Evolutionary conservation across 352 stramenopile genomes (phyloP), one percentile per base, ranked within the genome.

Genomic region (Globisporangium parvum): DNA sequence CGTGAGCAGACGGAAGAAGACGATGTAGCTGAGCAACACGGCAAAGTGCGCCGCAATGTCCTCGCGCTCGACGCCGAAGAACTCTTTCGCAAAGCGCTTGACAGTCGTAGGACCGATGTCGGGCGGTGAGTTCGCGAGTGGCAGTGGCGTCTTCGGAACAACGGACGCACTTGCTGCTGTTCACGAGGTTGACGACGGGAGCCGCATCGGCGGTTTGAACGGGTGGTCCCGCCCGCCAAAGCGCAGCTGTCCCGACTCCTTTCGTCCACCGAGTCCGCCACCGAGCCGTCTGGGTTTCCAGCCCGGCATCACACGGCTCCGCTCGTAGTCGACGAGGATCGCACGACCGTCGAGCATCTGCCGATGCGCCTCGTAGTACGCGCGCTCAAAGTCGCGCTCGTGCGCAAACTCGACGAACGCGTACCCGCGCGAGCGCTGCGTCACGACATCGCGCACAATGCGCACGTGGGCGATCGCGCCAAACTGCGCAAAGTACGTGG

Each of bases 201-300:
- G n/a, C 20, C 41, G n/a, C 10, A 24, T 20, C 10, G 79, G 71
- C 10, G 75, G 71, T 20, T 71, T 76, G 60, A 92, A 94, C 17
- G 84, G 81, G n/a, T 70, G 72, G 26, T 91, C 79, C 20, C 80
- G 67, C 9, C 84, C 84, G 8, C 84, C 84, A 65, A 94, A 94
- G 44, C 84, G 84, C 10, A 94, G 70, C 61, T 94, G 84, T 0
- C 84, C 84, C 0, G 81, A 92, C 67, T 94, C 77, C 59, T 92
- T 92, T 15, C 67, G 67, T 0, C 84, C 81, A 3, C 84, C 80
- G n/a, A 94, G 65, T 6, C 84, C 84, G 10, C 84, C 84, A 17
- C 84, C 84, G 17, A 94, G 60, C n/a, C 84, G 75, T 10, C 84
- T 70, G 5, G 84, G 84, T 31, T 94, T 94, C 84, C 84, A 94